Evolutionary conservation across 1,284 basidiomycete genomes (phyloP).

Genomic region (Fomitopsis betulina): DNA sequence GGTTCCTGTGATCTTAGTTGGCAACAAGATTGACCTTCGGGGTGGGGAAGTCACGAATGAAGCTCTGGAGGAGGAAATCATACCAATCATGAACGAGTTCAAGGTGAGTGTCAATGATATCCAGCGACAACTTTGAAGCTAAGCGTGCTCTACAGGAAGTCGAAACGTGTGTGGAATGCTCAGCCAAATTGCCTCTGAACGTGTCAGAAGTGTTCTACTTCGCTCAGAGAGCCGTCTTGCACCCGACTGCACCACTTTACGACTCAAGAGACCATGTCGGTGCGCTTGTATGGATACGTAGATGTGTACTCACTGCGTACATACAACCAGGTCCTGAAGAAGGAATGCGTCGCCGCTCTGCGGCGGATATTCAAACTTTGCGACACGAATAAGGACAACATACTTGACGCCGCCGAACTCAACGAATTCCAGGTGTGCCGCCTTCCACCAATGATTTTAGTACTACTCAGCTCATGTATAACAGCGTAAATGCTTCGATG

Average conservation of each 20-base stretch:
- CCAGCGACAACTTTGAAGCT: slow-evolving; percentile 1
- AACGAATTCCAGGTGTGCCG: slow-evolving; percentile 88
- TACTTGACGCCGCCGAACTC: slow-evolving; percentile 87
- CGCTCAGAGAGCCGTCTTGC: slow-evolving; percentile 96
- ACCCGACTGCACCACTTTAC: slow-evolving; percentile 96
- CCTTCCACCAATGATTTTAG: slow-evolving; percentile 11
- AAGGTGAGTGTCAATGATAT: slow-evolving; percentile 52
- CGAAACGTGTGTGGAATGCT: slow-evolving; percentile 97
- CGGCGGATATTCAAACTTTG: slow-evolving; percentile 95
- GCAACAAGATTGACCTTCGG: slow-evolving; percentile 97
- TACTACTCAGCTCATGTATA: not conserved
- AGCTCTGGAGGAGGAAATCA: slow-evolving; percentile 90
- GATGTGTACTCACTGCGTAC: slow-evolving; percentile 3
- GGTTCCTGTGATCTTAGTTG: slow-evolving; percentile 96
- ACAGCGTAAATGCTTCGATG: slow-evolving; percentile 91
- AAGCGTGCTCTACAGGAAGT: slow-evolving; percentile 64
- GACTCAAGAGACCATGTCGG: slow-evolving; percentile 91
- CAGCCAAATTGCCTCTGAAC: slow-evolving; percentile 85
- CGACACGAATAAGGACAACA: slow-evolving; percentile 91
- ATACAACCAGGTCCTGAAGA: slow-evolving; percentile 76
- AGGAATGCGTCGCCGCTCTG: slow-evolving; percentile 86
- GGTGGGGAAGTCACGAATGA: slow-evolving; percentile 93
- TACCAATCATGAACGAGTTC: slow-evolving; percentile 96
- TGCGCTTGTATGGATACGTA: slow-evolving; percentile 10
- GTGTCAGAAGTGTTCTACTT: slow-evolving; percentile 99